Evolutionary conservation across 2,329 filamentous ascomycete genomes (phyloP), one percentile per base, ranked within the genome.

Genomic region (Trichoderma simmonsii): DNA sequence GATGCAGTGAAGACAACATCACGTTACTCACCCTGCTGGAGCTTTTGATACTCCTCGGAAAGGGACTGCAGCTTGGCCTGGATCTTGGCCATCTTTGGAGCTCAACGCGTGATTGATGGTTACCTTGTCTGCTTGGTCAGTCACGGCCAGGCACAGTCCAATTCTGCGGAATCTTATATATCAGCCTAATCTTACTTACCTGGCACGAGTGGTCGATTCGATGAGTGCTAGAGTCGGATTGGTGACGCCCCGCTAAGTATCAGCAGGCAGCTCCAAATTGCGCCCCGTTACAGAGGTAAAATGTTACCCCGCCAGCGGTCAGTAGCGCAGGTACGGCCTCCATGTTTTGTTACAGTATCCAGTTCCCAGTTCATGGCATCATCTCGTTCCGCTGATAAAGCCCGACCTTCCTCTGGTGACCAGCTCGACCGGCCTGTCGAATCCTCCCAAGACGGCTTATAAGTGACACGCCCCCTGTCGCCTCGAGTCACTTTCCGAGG

Each of bases 1-100:
- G 21, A 12, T 30, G 24, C 0, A 48, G 11, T 15, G 24, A 39
- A 18, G n/a, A 48, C 8, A 5, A 4, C 15, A 26, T n/a, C 8
- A n/a, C 7, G 8, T 15, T 15, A 77, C 82, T 74, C 80, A 93
- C 94, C 94, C 82, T 91, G 90, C 83, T 98, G 95, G 32, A 98
- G 85, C 79, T 92, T 91, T 80, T 95, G 92, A 80, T 92, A 98
- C 75, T 97, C 92, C 67, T 98, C 94, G 0, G 94, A 94, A 57
- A 98, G 88, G 68, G 87, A 85, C 83, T 98, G 95, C 30, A 98
- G 86, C 78, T 89, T 89, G 73, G 91, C 92, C 81, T 97, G 93
- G 74, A 88, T 82, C 74, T 93, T 90, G 71, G 91, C 88, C 91
- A 94, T 94, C 74, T 39, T 70, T 62, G 68, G 64, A 51, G 26